Evolutionary conservation across 345 rosid genomes (phyloP), one percentile per base, ranked within the genome.

Genomic region (Aurinia saxatilis): DNA sequence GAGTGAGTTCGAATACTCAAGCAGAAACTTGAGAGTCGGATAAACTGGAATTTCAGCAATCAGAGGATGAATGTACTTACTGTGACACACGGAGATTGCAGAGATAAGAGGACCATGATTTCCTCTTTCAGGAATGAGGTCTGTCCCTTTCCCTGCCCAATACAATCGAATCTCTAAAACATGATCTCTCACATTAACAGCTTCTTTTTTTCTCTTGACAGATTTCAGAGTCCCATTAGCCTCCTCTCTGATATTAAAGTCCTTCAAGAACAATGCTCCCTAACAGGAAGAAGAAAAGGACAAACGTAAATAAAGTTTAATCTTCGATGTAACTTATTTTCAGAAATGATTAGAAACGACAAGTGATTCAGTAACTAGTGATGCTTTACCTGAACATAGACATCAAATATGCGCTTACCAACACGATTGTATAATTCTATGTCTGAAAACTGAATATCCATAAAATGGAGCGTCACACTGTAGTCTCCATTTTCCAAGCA

Each of bases 21-120:
- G 13, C 40, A 29, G 17, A 29, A 14, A 15, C 15, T 57, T 57
- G 37, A 14, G 36, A 25, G 14, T 53, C 11, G 7, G 35, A n/a
- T 35, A 12, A 8, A 0, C 7, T 7, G 8, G 17, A 4, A 30
- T 36, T 21, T 19, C 34, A 4, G 18, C 10, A 5, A 57, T 1
- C 23, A 17, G 18, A 18, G 38, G 48, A 40, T 21, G 50, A 50
- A 23, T 33, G 17, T 15, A 35, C 76, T 42, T 49, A 78, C 82
- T 53, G 13, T 76, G 73, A 44, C 72, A 66, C 11, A 78, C 75
- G 29, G 86, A 79, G 52, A 87, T 78, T 1, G 88, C 91, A 35
- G 91, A 87, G 65, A 84, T 70, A 14, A 86, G 71, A 57, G 88
- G 84, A 39, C 90, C 88, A 50, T 86, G 80, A 19, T 67, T 47